A percentile compares a stretch with the other conserved stretches of the same genome.
Evolutionary conservation across 2,329 filamentous ascomycete species (phyloP).

Genomic region (Cryphonectria parasitica): DNA sequence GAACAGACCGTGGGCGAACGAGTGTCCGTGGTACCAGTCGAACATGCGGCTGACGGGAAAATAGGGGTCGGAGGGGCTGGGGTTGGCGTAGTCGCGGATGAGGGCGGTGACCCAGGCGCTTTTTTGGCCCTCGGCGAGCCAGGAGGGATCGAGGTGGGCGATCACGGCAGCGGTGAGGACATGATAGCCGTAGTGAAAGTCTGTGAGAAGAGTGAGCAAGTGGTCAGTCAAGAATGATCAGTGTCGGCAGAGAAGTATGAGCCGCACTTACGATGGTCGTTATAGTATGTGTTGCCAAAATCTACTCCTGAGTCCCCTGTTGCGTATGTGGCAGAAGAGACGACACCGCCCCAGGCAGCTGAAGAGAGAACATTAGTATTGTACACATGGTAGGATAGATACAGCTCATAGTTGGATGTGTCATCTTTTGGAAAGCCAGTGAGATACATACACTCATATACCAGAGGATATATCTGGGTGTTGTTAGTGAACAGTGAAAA

Average conservation of each 20-base stretch:
- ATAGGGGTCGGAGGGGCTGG: slow-evolving; percentile 67
- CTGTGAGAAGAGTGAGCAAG: background rate
- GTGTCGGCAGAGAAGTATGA: too few species aligned
- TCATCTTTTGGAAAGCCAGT: background rate
- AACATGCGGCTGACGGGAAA: slow-evolving; percentile 86
- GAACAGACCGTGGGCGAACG: slow-evolving; percentile 84
- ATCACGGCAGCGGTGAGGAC: slow-evolving; percentile 86
- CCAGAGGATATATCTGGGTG: slow-evolving; percentile 67
- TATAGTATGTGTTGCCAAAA: slow-evolving; percentile 90
- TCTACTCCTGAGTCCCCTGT: slow-evolving; percentile 73
- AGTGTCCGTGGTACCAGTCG: slow-evolving; percentile 95
- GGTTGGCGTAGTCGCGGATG: slow-evolving; percentile 82
- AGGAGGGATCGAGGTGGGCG: slow-evolving; percentile 74
- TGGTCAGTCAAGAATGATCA: background rate
- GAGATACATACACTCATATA: slow-evolving; percentile 53
- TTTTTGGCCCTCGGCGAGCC: slow-evolving; percentile 68
- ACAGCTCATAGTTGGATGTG: background rate
- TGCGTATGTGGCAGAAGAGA: slow-evolving; percentile 74
- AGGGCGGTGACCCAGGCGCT: slow-evolving; percentile 81
- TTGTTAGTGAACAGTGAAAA: slow-evolving; percentile 71
- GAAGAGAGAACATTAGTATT: background rate
- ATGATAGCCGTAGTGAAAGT: slow-evolving; percentile 86
- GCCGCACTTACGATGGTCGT: slow-evolving; percentile 56
- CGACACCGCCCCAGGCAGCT: slow-evolving; percentile 75
- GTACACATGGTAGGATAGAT: too few species aligned